Conservation (phyloP, 2,329 filamentous ascomycete genomes). For the Colletotrichum liriopes region DNA sequence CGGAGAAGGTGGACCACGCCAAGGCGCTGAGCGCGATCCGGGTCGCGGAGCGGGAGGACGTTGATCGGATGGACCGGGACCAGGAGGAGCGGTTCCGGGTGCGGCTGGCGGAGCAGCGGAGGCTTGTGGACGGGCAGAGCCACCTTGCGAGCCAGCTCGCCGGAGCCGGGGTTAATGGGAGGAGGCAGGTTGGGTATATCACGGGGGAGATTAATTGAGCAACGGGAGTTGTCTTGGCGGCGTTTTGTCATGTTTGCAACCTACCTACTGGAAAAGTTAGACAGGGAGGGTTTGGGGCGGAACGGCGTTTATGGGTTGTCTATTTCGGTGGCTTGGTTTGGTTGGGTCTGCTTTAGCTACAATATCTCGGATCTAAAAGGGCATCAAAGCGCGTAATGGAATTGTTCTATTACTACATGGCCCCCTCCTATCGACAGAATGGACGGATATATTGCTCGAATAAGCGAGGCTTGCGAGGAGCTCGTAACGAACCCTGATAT, state of each 20-base stretch:
- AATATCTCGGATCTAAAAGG: not conserved
- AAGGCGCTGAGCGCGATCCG: slow-evolving; percentile 65
- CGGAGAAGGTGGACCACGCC: slow-evolving; percentile 64
- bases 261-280: not conserved
- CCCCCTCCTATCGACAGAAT: too few species aligned
- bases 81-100: slow-evolving; percentile 62
- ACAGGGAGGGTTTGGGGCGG: not conserved
- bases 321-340: not conserved
- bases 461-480: not conserved
- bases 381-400: not conserved
- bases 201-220: slow-evolving; percentile 64
- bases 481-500: not conserved
- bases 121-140: slow-evolving; percentile 63
- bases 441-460: not conserved
- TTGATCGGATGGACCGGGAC: slow-evolving; percentile 64
- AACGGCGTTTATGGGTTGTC: not conserved
- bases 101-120: slow-evolving; percentile 66
- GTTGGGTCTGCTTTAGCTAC: not conserved
- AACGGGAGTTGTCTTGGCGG: too few species aligned
- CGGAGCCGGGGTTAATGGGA: slow-evolving; percentile 51
- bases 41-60: slow-evolving; percentile 66
- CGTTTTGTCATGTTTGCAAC: too few species aligned
- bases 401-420: not conserved
- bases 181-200: slow-evolving; percentile 71
- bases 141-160: slow-evolving; percentile 55